Base-by-base conservation (phyloP, 2,329 filamentous ascomycete species). In the Aspergillus ochraceoroseus region DNA sequence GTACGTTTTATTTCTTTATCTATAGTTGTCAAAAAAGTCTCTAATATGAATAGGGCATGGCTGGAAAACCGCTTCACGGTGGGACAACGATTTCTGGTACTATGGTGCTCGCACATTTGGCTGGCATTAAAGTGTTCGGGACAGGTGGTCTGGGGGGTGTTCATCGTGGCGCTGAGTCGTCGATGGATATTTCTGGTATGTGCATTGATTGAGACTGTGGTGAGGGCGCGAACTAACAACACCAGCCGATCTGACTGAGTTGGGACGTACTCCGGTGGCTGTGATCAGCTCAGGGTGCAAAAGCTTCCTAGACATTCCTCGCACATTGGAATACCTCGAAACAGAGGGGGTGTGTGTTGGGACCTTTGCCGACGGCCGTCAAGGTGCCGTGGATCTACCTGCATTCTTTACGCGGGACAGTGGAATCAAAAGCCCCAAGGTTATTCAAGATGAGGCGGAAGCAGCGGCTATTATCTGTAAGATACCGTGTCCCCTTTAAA, bases 101-200 rank as follows among this genome's bases (percentile, higher is more conserved):
- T 2, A 95, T 94, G 85, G 66, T 95, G 25, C 77, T 98, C 19
- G 87, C 92, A 30, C 76, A 85, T 48, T 71, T 89, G 44, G 90
- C 88, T 18, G 89, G 89, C 7, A 94, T 98, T 59, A 83, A 82
- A 49, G 78, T 98, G 34, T 95, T 98, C 65, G 92, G 88, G 17
- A 98, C 92, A 4, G 92, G 92, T 31, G 92, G 92, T 8, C 78
- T 98, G 3, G 90, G 92, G 41, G 92, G 92, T 44, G 92, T 98
- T 15, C 92, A 98, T 64, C 81, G 89, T 30, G 89, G 87, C 38
- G 92, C 82, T 32, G 83, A 95, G 62, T 76, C 76, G 51, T 85
- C 84, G 5, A 83, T 96, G 81, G 92, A 98, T 61, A 79, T 98
- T 47, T 96, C 90, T 46, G 65, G 65, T 66, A 57, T 13, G 53